Evolutionary conservation across 495 filamentous ascomycete genomes (phyloP).

Genomic region (Penicillium pancosmium): DNA sequence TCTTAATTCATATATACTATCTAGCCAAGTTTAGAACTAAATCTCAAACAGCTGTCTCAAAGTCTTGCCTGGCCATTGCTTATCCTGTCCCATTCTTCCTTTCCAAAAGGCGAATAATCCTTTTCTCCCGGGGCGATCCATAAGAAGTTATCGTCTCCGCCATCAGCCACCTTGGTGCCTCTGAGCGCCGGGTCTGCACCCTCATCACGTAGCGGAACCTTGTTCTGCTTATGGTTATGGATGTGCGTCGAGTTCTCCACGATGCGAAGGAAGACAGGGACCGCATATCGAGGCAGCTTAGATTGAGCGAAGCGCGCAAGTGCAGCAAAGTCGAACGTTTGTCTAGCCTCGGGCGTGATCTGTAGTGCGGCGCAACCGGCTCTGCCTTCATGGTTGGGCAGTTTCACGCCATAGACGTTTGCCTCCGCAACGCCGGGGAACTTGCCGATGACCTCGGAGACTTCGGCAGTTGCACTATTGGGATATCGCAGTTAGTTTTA

Average conservation of each 20-base stretch:
- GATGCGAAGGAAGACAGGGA: conserved; percentile 73
- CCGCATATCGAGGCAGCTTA: conserved; percentile 72
- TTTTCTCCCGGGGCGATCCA: conserved; percentile 58
- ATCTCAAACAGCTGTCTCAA: conserved; percentile 24
- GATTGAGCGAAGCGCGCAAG: conserved; percentile 55
- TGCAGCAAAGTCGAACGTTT: conserved; percentile 54
- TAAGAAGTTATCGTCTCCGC: conserved; percentile 51
- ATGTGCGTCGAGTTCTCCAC: conserved; percentile 61
- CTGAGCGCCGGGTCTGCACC: conserved; percentile 62
- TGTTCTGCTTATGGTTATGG: conserved; percentile 87
- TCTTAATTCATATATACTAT: too few species aligned
- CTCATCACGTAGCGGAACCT: conserved; percentile 70
- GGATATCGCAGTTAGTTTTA: background rate
- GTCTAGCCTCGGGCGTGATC: conserved; percentile 38
- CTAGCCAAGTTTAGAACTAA: background rate
- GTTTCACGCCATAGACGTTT: conserved; percentile 75
- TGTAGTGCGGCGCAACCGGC: conserved; percentile 68
- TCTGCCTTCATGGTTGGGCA: conserved; percentile 72
- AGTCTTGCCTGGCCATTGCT: conserved; percentile 52
- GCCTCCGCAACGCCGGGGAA: conserved; percentile 71
- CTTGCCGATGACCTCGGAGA: conserved; percentile 65
- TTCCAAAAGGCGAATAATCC: conserved; percentile 59
- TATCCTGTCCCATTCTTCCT: conserved; percentile 60
- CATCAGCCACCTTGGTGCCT: conserved; percentile 51
- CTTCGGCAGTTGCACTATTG: conserved; percentile 65